Percentiles rank a stretch among this genome's conserved stretches.
phyloP scores from a whole-genome alignment of 495 filamentous ascomycete genomes.

The Sabuloglossum arenarium region DNA sequence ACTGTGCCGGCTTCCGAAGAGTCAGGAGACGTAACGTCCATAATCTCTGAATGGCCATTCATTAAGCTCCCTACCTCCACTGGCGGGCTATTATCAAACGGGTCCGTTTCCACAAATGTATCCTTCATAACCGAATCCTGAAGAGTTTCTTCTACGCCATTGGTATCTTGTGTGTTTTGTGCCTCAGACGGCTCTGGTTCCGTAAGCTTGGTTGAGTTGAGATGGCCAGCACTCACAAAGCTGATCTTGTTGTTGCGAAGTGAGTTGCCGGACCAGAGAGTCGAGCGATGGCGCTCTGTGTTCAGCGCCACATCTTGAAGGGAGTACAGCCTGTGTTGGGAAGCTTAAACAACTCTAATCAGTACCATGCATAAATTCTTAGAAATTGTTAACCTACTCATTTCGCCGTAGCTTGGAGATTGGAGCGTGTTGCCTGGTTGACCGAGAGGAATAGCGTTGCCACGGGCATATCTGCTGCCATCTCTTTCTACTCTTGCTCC shows the following conservation, averaged over 20 bases:
- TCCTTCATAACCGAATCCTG: background rate
- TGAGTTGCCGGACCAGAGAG: conserved; percentile 15
- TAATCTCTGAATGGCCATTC: background rate
- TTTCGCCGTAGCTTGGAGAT: background rate
- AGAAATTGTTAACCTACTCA: background rate
- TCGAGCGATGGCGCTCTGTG: conserved; percentile 36
- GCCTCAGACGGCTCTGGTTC: conserved; percentile 22
- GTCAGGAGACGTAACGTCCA: background rate
- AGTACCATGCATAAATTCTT: background rate
- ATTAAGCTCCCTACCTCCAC: background rate
- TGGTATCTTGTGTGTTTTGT: background rate
- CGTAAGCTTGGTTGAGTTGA: conserved; percentile 8
- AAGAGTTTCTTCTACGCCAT: background rate
- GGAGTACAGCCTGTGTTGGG: background rate
- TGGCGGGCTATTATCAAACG: background rate
- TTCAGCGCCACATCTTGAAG: conserved; percentile 59
- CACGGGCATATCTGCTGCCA: background rate
- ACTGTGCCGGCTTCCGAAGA: background rate
- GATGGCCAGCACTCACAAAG: conserved; percentile 53
- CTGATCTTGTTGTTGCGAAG: conserved; percentile 36
- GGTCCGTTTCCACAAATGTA: background rate
- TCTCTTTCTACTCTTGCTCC: background rate
- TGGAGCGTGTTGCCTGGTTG: background rate
- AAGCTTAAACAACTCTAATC: background rate
- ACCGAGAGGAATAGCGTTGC: background rate